A percentile compares a stretch with the other conserved stretches of the same genome.
Conservation (phyloP, 371 early-diverging fungal genomes). For the Actinomortierella ambigua region DNA sequence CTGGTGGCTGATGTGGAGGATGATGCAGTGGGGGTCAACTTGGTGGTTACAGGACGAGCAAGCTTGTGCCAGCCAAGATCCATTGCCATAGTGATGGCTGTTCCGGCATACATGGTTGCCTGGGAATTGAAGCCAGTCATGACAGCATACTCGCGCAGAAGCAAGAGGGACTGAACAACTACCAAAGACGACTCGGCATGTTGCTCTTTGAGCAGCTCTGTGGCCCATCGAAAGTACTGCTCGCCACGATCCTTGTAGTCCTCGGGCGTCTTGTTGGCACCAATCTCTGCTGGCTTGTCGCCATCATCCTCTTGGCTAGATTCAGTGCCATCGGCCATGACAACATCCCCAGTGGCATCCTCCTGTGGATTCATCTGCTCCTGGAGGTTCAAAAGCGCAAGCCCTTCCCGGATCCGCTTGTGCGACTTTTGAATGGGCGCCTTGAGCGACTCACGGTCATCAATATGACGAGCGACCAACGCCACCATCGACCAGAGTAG, state of each 20-base stretch:
- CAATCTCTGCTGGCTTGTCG: no score
- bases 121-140: slow-evolving; percentile 42
- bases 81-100: slow-evolving; percentile 46
- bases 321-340: no score
- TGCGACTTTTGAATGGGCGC: neutral
- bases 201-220: slow-evolving; percentile 27
- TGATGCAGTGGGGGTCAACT: no score
- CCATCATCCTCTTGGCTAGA: no score
- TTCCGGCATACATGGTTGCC: slow-evolving; percentile 40
- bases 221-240: slow-evolving; percentile 43
- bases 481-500: slow-evolving; percentile 38
- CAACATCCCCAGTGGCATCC: no score
- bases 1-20: no score
- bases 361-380: no score
- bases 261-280: slow-evolving; percentile 3
- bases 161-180: slow-evolving; percentile 29
- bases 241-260: slow-evolving; percentile 32
- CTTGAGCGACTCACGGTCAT: slow-evolving; percentile 22
- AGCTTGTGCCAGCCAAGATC: slow-evolving; percentile 34
- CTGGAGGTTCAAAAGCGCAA: no score
- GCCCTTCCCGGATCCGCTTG: no score
- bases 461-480: slow-evolving; percentile 32
- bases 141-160: slow-evolving; percentile 39
- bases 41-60: no score
- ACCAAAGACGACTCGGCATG: slow-evolving; percentile 32